Evolutionary conservation across 805 yeast species (phyloP), one percentile per base, ranked within the genome.

Genomic region (Saturnispora kantuleensis): DNA sequence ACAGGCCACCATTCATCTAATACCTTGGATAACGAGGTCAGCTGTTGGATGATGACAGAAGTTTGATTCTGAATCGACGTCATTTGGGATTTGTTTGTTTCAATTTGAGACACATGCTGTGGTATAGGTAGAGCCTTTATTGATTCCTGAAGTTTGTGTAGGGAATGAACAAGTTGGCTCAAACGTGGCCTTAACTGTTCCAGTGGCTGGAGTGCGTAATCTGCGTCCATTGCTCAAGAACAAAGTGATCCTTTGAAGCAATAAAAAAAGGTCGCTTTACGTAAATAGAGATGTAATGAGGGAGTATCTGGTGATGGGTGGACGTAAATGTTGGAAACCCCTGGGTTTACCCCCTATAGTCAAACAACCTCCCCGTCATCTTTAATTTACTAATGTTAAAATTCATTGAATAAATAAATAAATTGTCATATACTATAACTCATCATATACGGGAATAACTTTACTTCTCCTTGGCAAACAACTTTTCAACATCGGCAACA

Each of bases 401-500:
- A 21, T 40, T 31, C 43, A 40, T 21, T 40, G 38, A 39, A 39
- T 44, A 39, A 44, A 44, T 44, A 44, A 44, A 44, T 39, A 44
- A 39, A 42, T 42, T 42, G 33, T 42, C 41, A 15, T 42, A 38
- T 41, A 41, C 33, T 36, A 31, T 42, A 37, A 42, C 34, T 42
- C 39, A 42, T 42, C 39, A 42, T 36, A 36, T 26, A 21, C 34
- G 47, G 40, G 41, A 45, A n/a, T 33, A 41, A 32, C 30, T 15
- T 35, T 52, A 58, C 53, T 55, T 52, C 53, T 63, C 63, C 56
- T 63, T 63, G 45, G 67, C 64, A 57, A 87, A 87, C 66, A 84
- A 70, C 68, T 77, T 82, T 79, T 93, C 98, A 59, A 90, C 76
- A 62, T 93, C 97, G 60, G 84, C 74, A 57, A 93, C 82, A 56